These are phyloP conservation scores for Plasmodium ovale DNA, from an alignment of 169 alveolate genomes.

Conservation along the genomic window DNA sequence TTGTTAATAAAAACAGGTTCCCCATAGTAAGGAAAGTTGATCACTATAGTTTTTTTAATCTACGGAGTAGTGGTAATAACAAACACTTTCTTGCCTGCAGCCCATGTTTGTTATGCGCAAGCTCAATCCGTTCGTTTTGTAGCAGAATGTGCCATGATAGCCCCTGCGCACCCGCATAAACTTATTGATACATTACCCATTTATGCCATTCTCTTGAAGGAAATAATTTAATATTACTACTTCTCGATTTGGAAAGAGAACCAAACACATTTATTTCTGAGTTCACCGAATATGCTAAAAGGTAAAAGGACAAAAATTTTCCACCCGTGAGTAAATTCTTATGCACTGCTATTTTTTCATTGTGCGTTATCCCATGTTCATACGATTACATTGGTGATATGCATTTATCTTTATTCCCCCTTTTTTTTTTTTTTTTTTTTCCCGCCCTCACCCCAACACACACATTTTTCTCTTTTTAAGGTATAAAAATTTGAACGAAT, in stretches of 20 bases:
- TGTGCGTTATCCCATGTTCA: too few relatives aligned
- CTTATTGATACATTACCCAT: background rate
- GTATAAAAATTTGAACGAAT: conserved; percentile 32
- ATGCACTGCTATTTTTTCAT: too few relatives aligned
- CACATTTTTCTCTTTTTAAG: conserved; percentile 18
- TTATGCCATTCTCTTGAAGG: conserved; percentile 24
- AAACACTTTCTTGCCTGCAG: background rate
- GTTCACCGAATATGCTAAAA: conserved; percentile 45
- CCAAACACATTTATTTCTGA: background rate
- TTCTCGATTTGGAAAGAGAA: conserved; percentile 34
- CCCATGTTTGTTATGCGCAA: background rate
- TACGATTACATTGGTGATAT: too few relatives aligned
- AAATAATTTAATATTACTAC: conserved; percentile 55
- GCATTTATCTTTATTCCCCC: too few relatives aligned
- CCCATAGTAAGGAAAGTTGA: conserved; percentile 61
- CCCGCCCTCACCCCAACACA: too few relatives aligned
- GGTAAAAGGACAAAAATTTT: conserved; percentile 16
- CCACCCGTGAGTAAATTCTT: too few relatives aligned
- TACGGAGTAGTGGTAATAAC: conserved; percentile 55
- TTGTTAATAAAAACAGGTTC: conserved; percentile 57
- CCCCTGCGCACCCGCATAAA: too few relatives aligned
- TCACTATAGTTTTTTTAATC: conserved; percentile 39
- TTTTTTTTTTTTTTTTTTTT: too few relatives aligned
- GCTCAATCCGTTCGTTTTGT: too few relatives aligned
- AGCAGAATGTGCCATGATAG: too few relatives aligned